Conservation (phyloP, 2,329 filamentous ascomycete genomes). For the Penicillium aurantiogriseum region DNA sequence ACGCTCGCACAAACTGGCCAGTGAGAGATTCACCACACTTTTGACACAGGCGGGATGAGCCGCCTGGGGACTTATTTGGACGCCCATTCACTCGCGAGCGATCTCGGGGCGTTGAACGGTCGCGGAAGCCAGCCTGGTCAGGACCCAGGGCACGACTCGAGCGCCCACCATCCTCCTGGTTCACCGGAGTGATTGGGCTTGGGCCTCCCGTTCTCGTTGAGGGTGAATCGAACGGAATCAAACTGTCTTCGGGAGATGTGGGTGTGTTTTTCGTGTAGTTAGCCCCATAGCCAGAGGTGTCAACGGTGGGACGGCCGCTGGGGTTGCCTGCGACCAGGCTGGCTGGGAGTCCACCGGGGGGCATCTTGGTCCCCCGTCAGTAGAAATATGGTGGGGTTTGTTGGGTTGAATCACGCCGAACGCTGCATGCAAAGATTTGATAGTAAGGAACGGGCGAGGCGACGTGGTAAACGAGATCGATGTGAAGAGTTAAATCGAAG, state of each 20-base stretch:
- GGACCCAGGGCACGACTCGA: slow-evolving; percentile 34
- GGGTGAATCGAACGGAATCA: slow-evolving; percentile 37
- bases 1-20: slow-evolving; percentile 90
- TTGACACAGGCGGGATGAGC: slow-evolving; percentile 61
- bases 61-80: slow-evolving; percentile 38
- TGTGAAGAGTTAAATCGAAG: background rate
- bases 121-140: slow-evolving; percentile 34
- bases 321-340: slow-evolving; percentile 46
- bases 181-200: slow-evolving; percentile 26
- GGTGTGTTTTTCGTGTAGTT: slow-evolving; percentile 40
- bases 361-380: slow-evolving; percentile 38
- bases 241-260: slow-evolving; percentile 41
- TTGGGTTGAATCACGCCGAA: slow-evolving; percentile 14
- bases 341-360: slow-evolving; percentile 44
- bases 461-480: background rate
- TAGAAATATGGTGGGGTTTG: slow-evolving; percentile 7
- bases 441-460: background rate
- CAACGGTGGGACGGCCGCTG: slow-evolving; percentile 37
- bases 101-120: slow-evolving; percentile 36
- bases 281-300: slow-evolving; percentile 36
- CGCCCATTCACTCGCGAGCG: slow-evolving; percentile 39
- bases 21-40: slow-evolving; percentile 87
- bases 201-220: slow-evolving; percentile 29
- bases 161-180: slow-evolving; percentile 32
- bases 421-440: slow-evolving; percentile 19